A percentile compares a stretch with the other conserved stretches of the same genome.
Evolutionary conservation across 441 rosid species (phyloP).

Genomic region (Iberis amara): DNA sequence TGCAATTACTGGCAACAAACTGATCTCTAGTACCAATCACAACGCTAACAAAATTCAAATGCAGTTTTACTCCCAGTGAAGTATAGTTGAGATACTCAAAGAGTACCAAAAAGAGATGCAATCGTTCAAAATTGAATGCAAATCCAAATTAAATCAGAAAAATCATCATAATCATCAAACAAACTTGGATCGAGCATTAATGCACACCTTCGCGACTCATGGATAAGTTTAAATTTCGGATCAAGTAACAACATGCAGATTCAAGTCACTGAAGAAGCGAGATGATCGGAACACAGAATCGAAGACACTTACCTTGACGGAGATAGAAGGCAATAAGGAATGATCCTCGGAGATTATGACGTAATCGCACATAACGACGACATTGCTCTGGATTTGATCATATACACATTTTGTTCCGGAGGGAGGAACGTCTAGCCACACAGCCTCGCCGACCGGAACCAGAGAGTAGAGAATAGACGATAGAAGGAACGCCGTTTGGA

Average conservation of each 20-base stretch:
- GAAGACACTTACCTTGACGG: conserved; percentile 50
- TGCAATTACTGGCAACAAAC: too few species aligned
- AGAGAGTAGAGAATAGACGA: neutral
- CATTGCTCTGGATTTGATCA: conserved; percentile 77
- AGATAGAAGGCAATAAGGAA: conserved; percentile 44
- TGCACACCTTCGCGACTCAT: too few species aligned
- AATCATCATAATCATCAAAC: conserved; percentile 5
- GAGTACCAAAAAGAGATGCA: too few species aligned
- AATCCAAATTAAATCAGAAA: neutral
- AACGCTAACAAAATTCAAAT: too few species aligned
- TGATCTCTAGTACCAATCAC: too few species aligned
- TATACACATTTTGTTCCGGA: conserved; percentile 85
- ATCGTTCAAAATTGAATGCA: too few species aligned
- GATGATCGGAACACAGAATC: neutral
- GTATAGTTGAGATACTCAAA: too few species aligned
- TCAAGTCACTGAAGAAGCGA: neutral
- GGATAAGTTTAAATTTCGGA: neutral
- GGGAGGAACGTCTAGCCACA: conserved; percentile 68
- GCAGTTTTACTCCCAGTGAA: too few species aligned
- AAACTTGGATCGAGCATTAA: neutral
- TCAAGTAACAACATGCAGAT: conserved; percentile 19
- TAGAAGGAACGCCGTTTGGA: neutral
- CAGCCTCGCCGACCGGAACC: conserved; percentile 34
- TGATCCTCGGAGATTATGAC: conserved; percentile 65
- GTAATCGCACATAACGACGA: conserved; percentile 71